A percentile compares a stretch with the other conserved stretches of the same genome.
Evolutionary conservation across 768 basidiomycete species (phyloP).

Genomic region (Lactifluus rugatus): DNA sequence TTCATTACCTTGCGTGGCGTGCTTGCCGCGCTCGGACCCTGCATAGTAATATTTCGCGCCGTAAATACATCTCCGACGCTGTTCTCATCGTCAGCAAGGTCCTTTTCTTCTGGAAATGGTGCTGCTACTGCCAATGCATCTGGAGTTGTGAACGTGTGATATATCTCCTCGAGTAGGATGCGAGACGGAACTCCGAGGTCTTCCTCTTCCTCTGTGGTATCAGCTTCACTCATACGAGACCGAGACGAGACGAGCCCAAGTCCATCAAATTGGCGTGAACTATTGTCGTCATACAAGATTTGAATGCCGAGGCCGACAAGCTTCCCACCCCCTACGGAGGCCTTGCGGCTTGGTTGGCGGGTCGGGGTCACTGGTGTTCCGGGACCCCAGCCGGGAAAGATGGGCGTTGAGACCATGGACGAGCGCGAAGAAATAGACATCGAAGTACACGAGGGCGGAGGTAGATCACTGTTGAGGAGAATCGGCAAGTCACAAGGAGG

Average conservation of each 20-base stretch:
- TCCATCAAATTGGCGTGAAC: slow-evolving; percentile 15
- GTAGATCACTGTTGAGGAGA: slow-evolving; percentile 10
- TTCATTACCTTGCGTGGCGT: slow-evolving; percentile 5
- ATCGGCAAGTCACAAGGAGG: slow-evolving; percentile 10
- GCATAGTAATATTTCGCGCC: not conserved
- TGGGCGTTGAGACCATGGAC: slow-evolving; percentile 15
- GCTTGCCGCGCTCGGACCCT: slow-evolving; percentile 11
- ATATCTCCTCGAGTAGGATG: slow-evolving; percentile 20
- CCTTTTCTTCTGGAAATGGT: slow-evolving; percentile 7
- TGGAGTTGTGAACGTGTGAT: slow-evolving; percentile 15
- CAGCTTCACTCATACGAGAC: slow-evolving; percentile 10
- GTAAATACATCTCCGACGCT: slow-evolving; percentile 13
- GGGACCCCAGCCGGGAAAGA: slow-evolving; percentile 7
- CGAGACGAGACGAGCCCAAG: slow-evolving; percentile 14
- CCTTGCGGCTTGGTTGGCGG: slow-evolving; percentile 10
- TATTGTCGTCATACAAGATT: slow-evolving; percentile 7
- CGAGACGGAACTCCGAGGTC: slow-evolving; percentile 17
- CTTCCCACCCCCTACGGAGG: not conserved
- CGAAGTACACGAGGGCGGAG: slow-evolving; percentile 11
- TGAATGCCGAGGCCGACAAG: slow-evolving; percentile 18
- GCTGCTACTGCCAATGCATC: slow-evolving; percentile 2
- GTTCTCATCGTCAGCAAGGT: not conserved
- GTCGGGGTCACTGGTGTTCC: slow-evolving; percentile 12
- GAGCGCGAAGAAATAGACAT: slow-evolving; percentile 14
- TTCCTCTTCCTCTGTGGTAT: slow-evolving; percentile 11